Evolutionary conservation across 2,329 filamentous ascomycete genomes (phyloP).

Genomic region (Chalara sp.): DNA sequence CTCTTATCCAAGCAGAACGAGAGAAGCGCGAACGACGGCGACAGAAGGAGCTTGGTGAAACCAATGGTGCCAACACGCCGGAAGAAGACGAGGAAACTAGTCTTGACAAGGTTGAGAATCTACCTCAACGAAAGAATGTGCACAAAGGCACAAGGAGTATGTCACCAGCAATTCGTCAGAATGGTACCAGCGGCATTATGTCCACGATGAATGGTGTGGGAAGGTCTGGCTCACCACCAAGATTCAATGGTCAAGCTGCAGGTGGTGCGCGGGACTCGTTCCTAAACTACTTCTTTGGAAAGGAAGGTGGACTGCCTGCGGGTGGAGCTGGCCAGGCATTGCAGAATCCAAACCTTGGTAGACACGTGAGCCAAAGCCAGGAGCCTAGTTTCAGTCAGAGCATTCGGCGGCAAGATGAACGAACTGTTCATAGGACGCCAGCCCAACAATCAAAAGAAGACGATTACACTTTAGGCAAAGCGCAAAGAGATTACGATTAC

Average conservation of each 20-base stretch:
- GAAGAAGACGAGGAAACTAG: constrained; percentile 50
- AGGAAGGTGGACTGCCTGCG: constrained; percentile 62
- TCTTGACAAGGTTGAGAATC: constrained; percentile 44
- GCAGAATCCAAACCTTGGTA: constrained; percentile 33
- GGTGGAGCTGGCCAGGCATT: constrained; percentile 28
- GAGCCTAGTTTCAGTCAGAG: constrained; percentile 82
- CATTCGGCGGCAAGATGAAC: constrained; percentile 63
- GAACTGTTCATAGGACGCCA: constrained; percentile 31
- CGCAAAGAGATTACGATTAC: constrained; percentile 32
- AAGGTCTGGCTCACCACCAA: constrained; percentile 54
- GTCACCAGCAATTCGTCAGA: constrained; percentile 72
- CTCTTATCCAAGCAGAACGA: constrained; percentile 72
- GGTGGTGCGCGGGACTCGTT: constrained; percentile 80
- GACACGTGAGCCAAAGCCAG: constrained; percentile 71
- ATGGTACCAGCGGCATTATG: constrained; percentile 52
- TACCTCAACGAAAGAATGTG: constrained; percentile 50
- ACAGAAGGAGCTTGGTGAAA: constrained; percentile 71
- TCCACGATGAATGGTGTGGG: constrained; percentile 57
- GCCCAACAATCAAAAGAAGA: constrained; percentile 43
- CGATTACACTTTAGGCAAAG: constrained; percentile 26
- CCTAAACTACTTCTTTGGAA: constrained; percentile 97
- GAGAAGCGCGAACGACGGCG: constrained; percentile 78
- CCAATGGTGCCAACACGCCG: constrained; percentile 62
- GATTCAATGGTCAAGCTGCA: constrained; percentile 51
- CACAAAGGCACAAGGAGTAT: constrained; percentile 62